Evolutionary conservation across 306 rosid species (phyloP).

Genomic region (Ormosia semicastrata): DNA sequence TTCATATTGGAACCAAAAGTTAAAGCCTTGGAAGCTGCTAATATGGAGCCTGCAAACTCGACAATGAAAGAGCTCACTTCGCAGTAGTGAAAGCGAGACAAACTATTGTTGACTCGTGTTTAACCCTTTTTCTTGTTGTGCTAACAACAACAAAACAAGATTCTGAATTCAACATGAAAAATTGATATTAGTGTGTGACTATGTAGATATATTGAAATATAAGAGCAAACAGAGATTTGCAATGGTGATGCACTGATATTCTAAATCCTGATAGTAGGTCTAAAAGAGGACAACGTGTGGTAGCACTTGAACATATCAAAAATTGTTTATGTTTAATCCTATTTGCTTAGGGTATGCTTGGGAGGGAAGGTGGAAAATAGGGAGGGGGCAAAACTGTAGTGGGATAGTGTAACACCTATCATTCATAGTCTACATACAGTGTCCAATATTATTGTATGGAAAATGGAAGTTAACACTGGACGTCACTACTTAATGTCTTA

Average conservation of each 20-base stretch:
- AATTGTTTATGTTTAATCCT: neutral
- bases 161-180: neutral
- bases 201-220: neutral
- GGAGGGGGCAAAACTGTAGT: neutral
- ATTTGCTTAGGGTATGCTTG: neutral
- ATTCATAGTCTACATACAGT: too few relatives aligned
- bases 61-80: slow-evolving; percentile 41
- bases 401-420: too few relatives aligned
- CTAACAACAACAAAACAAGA: neutral
- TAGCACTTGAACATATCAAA: neutral
- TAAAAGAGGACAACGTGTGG: neutral
- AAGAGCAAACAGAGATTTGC: neutral
- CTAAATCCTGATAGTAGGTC: neutral
- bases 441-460: too few relatives aligned
- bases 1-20: slow-evolving; percentile 82
- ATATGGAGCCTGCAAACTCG: slow-evolving; percentile 35
- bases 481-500: too few relatives aligned
- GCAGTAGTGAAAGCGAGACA: slow-evolving; percentile 18
- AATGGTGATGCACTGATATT: neutral
- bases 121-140: slow-evolving; percentile 4
- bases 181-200: neutral
- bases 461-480: too few relatives aligned
- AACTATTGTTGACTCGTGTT: slow-evolving; percentile 25
- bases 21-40: slow-evolving; percentile 39
- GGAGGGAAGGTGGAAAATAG: neutral